Evolutionary conservation across 78 protist genomes (phyloP).

Genomic region (Protostelium mycophagum): DNA sequence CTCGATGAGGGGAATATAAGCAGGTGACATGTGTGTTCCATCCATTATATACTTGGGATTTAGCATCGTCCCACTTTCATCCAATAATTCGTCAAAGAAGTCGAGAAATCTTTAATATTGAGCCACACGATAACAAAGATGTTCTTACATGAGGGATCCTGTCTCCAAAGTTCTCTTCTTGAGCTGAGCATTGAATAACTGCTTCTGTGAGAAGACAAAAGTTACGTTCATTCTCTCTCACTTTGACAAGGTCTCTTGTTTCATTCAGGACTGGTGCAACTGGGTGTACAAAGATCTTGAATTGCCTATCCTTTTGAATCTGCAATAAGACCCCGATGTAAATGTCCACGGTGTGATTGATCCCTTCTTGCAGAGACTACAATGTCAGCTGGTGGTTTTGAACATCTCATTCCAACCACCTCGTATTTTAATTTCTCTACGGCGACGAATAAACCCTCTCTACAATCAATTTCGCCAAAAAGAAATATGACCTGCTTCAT

Average conservation of each 20-base stretch:
- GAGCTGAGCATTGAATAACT: slow-evolving; percentile 28
- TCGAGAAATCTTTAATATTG: slow-evolving; percentile 77
- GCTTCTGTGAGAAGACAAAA: slow-evolving; percentile 3
- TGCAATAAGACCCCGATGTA: slow-evolving; percentile 52
- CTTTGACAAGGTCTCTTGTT: slow-evolving; percentile 40
- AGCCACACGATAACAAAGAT: too few species aligned
- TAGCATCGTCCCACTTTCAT: slow-evolving; percentile 28
- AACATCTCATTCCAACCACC: slow-evolving; percentile 12
- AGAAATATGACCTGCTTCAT: slow-evolving; percentile 34
- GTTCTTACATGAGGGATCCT: too few species aligned
- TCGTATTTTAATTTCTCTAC: slow-evolving; percentile 75
- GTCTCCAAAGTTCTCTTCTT: slow-evolving; percentile 3
- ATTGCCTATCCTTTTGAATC: slow-evolving; percentile 10
- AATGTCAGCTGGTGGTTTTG: neutral
- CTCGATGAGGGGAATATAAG: slow-evolving; percentile 32
- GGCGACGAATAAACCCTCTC: slow-evolving; percentile 82
- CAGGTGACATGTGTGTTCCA: slow-evolving; percentile 82
- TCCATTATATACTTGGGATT: slow-evolving; percentile 53
- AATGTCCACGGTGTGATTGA: slow-evolving; percentile 35
- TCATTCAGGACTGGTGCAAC: slow-evolving; percentile 82
- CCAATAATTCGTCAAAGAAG: slow-evolving; percentile 41
- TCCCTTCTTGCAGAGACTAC: slow-evolving; percentile 64
- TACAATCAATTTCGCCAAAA: slow-evolving; percentile 93
- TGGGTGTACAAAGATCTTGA: slow-evolving; percentile 75
- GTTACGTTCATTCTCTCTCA: neutral